A percentile compares a stretch with the other conserved stretches of the same genome.
These are phyloP conservation scores for Lycium ferocissimum DNA, from an alignment of 257 asterid genomes.

Conservation along the genomic window DNA sequence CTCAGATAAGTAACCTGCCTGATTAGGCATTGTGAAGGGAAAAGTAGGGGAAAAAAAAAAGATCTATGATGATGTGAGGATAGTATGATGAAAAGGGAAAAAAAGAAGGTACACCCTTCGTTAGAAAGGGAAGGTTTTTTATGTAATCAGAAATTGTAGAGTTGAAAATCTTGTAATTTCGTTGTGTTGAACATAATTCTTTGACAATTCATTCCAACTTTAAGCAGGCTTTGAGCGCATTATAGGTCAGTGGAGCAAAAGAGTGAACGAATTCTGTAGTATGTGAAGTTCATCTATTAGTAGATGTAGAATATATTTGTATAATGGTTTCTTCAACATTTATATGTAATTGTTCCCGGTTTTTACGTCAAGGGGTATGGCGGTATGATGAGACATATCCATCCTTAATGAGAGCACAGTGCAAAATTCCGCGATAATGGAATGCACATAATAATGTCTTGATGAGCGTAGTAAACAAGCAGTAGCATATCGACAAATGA, in stretches of 20 bases:
- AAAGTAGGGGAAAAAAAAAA: not conserved
- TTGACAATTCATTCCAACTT: not conserved
- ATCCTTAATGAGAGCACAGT: too few species aligned
- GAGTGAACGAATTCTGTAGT: not conserved
- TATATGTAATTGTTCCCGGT: not conserved
- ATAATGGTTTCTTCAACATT: not conserved
- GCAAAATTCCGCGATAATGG: too few species aligned
- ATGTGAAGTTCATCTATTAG: not conserved
- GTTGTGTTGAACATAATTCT: not conserved
- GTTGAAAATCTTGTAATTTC: slow-evolving; percentile 25
- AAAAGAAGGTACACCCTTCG: slow-evolving; percentile 1
- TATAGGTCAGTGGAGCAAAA: not conserved
- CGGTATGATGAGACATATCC: not conserved
- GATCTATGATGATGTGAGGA: not conserved
- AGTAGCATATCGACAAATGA: too few species aligned
- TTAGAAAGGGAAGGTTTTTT: slow-evolving; percentile 28
- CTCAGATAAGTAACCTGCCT: slow-evolving; percentile 18
- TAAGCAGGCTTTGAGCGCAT: not conserved
- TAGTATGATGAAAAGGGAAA: not conserved
- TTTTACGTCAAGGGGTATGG: not conserved
- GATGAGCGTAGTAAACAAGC: too few species aligned
- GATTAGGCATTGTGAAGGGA: slow-evolving; percentile 24
- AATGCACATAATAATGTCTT: too few species aligned
- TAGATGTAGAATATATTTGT: not conserved
- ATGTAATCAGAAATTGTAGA: slow-evolving; percentile 35